A percentile compares a stretch with the other conserved stretches of the same genome.
phyloP scores from a whole-genome alignment of 148 eudicot genomes.

The Salicornia ramosissima region DNA sequence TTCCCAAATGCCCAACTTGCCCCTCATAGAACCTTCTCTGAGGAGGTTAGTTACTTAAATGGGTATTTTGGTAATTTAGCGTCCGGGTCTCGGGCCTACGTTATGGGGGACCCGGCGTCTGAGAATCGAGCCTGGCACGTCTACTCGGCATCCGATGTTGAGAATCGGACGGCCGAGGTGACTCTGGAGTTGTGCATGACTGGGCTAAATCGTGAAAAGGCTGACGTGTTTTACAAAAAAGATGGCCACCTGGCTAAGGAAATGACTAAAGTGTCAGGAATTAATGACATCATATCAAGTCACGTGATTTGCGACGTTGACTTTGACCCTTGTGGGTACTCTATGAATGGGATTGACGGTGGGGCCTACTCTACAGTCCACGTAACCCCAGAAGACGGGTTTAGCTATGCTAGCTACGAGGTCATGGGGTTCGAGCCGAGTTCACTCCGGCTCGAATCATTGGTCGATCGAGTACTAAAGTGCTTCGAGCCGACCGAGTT shows the following conservation, averaged over 20 bases:
- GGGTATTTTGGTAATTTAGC: conserved; percentile 37
- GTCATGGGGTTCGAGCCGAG: conserved; percentile 42
- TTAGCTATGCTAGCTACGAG: conserved; percentile 61
- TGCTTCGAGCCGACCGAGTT: conserved; percentile 46
- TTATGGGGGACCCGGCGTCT: conserved; percentile 39
- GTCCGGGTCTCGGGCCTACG: conserved; percentile 32
- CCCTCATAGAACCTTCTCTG: conserved; percentile 59
- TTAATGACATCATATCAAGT: conserved; percentile 35
- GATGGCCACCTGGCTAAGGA: conserved; percentile 16
- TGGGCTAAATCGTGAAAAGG: conserved; percentile 32
- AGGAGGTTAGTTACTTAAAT: conserved; percentile 47
- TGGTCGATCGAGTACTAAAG: conserved; percentile 36
- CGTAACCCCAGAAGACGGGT: conserved; percentile 55
- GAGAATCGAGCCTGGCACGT: conserved; percentile 39
- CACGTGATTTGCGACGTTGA: conserved; percentile 48
- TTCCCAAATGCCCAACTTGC: conserved; percentile 46
- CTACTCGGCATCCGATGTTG: conserved; percentile 26
- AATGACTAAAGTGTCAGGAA: conserved; percentile 44
- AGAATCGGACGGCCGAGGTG: conserved; percentile 14
- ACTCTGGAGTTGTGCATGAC: conserved; percentile 54
- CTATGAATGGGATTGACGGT: conserved; percentile 50
- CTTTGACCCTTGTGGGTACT: conserved; percentile 58
- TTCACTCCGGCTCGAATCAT: conserved; percentile 12
- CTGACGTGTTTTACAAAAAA: conserved; percentile 34
- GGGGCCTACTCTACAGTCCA: conserved; percentile 47